Evolutionary conservation across 2,329 filamentous ascomycete species (phyloP), one percentile per base, ranked within the genome.

Genomic region (Golovinomyces cichoracearum): DNA sequence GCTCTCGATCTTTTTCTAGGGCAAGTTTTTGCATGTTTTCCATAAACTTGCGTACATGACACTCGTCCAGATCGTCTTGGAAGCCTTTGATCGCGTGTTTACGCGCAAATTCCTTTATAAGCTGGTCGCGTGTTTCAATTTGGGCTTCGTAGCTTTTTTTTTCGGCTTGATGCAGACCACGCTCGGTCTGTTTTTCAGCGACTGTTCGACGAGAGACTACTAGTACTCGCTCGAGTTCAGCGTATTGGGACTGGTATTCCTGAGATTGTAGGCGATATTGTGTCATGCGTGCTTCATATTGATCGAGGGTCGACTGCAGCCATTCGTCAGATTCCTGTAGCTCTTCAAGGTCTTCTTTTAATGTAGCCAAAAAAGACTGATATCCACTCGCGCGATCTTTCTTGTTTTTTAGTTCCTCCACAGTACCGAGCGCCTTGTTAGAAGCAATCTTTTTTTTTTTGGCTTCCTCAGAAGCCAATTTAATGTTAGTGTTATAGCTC

Each of bases 101-200:
- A 42, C 74, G 70, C 15, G 88, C 84, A 33, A 83, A 76, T 50
- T 86, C 78, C 53, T 78, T 83, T 49, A 94, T 76, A 61, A 93
- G 72, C 9, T 72, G 69, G 57, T 79, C 71, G 35, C 88, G 80
- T 41, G 73, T 68, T 55, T 74, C 68, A 3, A 93, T 61, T 54
- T 94, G 82, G 3, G 80, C 74, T 59, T 94, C 83, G 59, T 90
- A 83, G 57, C 80, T 83, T 52, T 83, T 79, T 64, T 88, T 85
- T 59, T 93, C 80, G 1, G 86, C 88, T 62, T 90, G 75, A 55
- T 80, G 77, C 55, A 79, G 83, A 40, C 88, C 88, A 56, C 76
- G 71, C 55, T 85, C 79, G 0, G 72, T 66, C 33, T 73, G 65
- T 56, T 76, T 76, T 21, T 59, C 55, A 0, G 70, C 70, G 38